Conservation (phyloP, 257 asterid species). For the Petrea volubilis region DNA sequence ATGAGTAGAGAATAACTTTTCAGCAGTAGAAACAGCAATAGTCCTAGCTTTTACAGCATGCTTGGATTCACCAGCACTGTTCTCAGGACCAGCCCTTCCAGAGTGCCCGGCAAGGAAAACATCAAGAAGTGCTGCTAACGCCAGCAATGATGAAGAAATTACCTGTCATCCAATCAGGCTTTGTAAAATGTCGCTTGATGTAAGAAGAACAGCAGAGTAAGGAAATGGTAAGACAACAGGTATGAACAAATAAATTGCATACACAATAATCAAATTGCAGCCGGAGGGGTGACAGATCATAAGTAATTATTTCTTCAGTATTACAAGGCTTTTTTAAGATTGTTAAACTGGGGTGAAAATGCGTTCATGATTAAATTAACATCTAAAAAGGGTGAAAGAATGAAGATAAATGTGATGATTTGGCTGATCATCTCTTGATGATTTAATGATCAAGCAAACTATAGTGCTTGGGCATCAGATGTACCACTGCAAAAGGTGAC, state of each 20-base stretch:
- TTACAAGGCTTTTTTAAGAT: not conserved
- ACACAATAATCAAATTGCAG: not conserved
- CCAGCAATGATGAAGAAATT: slow-evolving; percentile 80
- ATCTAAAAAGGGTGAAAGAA: slow-evolving; percentile 13
- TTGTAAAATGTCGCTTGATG: slow-evolving; percentile 11
- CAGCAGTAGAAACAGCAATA: slow-evolving; percentile 65
- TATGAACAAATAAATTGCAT: not conserved
- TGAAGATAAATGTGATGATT: not conserved
- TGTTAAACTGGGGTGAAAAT: not conserved
- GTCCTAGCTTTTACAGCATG: slow-evolving; percentile 74
- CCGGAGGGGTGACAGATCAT: not conserved
- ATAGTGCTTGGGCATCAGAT: not conserved
- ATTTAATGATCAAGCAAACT: not conserved
- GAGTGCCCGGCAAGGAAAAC: slow-evolving; percentile 50
- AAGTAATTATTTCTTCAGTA: not conserved
- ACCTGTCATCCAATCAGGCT: slow-evolving; percentile 56
- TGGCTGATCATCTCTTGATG: not conserved
- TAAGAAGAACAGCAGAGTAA: not conserved
- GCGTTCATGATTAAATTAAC: not conserved
- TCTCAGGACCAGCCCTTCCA: slow-evolving; percentile 60
- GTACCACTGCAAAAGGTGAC: not conserved
- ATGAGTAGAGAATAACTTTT: slow-evolving; percentile 63
- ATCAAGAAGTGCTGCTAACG: slow-evolving; percentile 89
- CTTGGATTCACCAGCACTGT: slow-evolving; percentile 57
- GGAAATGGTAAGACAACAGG: slow-evolving; percentile 5